Base-by-base conservation (phyloP, 108 stramenopile genomes). In the Stephanodiscus minutulus region DNA sequence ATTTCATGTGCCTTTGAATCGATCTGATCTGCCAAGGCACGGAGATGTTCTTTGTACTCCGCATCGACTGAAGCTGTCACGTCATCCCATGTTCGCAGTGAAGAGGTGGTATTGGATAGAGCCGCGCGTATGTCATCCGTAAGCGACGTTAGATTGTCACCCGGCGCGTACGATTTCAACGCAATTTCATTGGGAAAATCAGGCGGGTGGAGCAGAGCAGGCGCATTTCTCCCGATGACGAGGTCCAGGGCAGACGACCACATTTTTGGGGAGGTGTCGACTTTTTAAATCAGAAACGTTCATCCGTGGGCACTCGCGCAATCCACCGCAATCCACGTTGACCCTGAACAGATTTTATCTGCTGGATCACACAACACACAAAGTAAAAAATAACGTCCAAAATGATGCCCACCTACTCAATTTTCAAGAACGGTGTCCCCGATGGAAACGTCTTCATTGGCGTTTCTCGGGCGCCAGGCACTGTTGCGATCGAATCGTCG, bases 1-100 rank as follows among this genome's bases (percentile, higher is more conserved):
- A 80, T 61, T 22, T 57, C 66, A 9, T 57, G 63, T 43, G 53
- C 25, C 41, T 43, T 69, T 5, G 39, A 25, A 44, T 80, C 27
- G 29, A 64, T 63, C 53, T 73, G 72, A 50, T 56, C 37, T 29
- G 63, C 62, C 54, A 73, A 54, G 5, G 29, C 9, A 5, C 47
- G 62, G 22, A 68, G 12, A 11, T 37, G 53, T 1, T 25, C 63
- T 12, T 48, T 46, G 3, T 22, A 0, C 17, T 25, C 55, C 13
- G 7, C 20, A 29, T 27, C 29, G 15, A 8, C 28, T 2, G 18
- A 48, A 18, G 15, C 55, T 1, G 7, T 56, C 55, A 29, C 55
- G 12, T 56, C 20, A 29, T 56, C 27, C 55, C 55, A 56, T 29
- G 29, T 25, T 27, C 29, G 28, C 17, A 29, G 55, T 15, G 7